These are phyloP conservation scores for Kodamaea anthophila DNA, from an alignment of 1,139 yeast genomes.

Conservation along the genomic window DNA sequence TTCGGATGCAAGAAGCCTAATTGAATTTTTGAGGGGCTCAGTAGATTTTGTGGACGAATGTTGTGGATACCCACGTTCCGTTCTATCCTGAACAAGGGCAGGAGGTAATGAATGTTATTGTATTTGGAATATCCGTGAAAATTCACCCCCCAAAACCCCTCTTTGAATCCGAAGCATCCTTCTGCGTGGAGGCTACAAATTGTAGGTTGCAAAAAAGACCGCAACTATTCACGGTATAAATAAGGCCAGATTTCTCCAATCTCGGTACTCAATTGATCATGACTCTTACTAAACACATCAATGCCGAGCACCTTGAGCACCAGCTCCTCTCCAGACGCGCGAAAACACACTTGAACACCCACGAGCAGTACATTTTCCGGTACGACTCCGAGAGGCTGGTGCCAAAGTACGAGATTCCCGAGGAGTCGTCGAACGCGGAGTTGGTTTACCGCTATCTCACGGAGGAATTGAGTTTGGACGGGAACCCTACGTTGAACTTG, in stretches of 20 bases:
- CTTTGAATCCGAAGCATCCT: not conserved
- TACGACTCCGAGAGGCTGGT: constrained; percentile 29
- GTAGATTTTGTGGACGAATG: too few relatives aligned
- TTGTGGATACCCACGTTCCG: too few relatives aligned
- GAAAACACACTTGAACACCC: constrained; percentile 16
- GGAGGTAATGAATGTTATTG: too few relatives aligned
- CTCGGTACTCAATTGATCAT: constrained; percentile 8
- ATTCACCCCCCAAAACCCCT: not conserved
- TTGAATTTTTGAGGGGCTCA: too few relatives aligned
- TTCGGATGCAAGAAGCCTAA: too few relatives aligned
- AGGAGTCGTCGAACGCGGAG: constrained; percentile 44
- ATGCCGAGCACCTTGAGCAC: constrained; percentile 19
- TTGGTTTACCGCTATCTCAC: constrained; percentile 59
- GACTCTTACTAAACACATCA: constrained; percentile 24
- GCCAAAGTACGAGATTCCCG: constrained; percentile 54
- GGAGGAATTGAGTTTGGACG: constrained; percentile 76
- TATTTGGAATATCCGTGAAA: too few relatives aligned
- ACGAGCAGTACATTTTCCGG: constrained; percentile 28
- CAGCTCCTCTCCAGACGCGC: constrained; percentile 21
- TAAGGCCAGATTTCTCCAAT: not conserved
- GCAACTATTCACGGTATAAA: too few relatives aligned
- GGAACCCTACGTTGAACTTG: constrained; percentile 74
- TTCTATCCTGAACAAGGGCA: too few relatives aligned
- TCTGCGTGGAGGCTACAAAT: too few relatives aligned
- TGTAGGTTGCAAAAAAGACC: too few relatives aligned